Evolutionary conservation across 2,329 filamentous ascomycete species (phyloP).

Genomic region (Colletotrichum camelliae): DNA sequence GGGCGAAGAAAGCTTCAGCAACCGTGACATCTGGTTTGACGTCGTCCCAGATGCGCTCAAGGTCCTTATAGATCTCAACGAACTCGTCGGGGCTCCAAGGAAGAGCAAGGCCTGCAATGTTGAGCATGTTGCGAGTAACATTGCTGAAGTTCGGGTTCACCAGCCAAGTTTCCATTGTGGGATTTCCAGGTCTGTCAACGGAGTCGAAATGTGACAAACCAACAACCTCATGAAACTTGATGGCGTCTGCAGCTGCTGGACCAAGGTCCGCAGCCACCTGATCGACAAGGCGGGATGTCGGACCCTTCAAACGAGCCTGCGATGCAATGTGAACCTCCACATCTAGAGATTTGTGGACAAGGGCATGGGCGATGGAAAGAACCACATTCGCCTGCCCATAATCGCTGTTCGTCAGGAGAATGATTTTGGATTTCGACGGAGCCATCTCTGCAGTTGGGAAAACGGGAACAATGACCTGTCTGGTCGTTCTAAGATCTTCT

Average conservation of each 20-base stretch:
- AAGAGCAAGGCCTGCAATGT: not conserved
- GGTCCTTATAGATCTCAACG: constrained; percentile 41
- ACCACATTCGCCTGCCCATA: constrained; percentile 52
- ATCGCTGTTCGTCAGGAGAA: constrained; percentile 51
- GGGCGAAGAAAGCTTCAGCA: constrained; percentile 48
- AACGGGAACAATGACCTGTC: not conserved
- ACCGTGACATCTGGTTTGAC: constrained; percentile 45
- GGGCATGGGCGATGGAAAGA: constrained; percentile 45
- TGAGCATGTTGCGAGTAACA: not conserved
- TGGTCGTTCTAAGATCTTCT: not conserved
- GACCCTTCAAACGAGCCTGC: not conserved
- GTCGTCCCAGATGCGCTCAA: constrained; percentile 39
- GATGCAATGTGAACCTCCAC: constrained; percentile 51
- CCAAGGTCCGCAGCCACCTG: not conserved
- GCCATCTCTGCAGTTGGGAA: not conserved
- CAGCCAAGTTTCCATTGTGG: not conserved
- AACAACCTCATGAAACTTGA: constrained; percentile 17
- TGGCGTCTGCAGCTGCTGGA: constrained; percentile 27
- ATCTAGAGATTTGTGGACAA: constrained; percentile 35
- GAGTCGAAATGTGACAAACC: not conserved
- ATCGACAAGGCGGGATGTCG: not conserved
- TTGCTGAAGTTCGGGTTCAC: not conserved
- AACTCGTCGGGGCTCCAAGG: constrained; percentile 35
- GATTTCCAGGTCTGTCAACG: not conserved
- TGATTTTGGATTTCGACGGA: constrained; percentile 26